Evolutionary conservation across 2,329 filamentous ascomycete genomes (phyloP).

Genomic region (Scytalidium lignicola): DNA sequence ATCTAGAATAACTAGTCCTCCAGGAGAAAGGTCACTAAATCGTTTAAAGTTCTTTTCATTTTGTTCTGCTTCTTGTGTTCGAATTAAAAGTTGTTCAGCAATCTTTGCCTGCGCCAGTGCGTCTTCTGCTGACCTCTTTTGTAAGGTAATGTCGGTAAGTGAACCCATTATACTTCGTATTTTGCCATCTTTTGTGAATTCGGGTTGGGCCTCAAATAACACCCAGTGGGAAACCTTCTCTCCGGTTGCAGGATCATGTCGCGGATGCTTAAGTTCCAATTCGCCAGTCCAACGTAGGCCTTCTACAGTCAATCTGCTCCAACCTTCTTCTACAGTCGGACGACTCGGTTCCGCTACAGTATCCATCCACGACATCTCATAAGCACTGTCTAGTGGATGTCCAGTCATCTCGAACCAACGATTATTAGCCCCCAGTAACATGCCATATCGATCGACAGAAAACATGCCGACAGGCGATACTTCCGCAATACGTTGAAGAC

Average conservation of each 20-base stretch:
- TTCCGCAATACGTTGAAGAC: conserved; percentile 63
- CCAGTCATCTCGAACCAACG: conserved; percentile 69
- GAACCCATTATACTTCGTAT: conserved; percentile 72
- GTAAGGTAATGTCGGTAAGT: conserved; percentile 77
- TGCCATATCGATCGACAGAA: conserved; percentile 65
- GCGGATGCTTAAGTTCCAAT: conserved; percentile 60
- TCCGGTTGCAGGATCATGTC: conserved; percentile 52
- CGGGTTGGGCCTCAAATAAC: conserved; percentile 68
- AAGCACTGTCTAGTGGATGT: conserved; percentile 53
- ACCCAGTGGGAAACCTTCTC: conserved; percentile 67
- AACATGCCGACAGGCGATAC: conserved; percentile 80
- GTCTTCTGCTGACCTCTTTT: conserved; percentile 80
- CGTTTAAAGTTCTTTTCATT: conserved; percentile 73
- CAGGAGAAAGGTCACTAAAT: conserved; percentile 77
- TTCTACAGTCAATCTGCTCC: conserved; percentile 56
- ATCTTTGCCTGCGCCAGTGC: conserved; percentile 73
- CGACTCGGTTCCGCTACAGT: conserved; percentile 62
- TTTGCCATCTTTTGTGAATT: conserved; percentile 55
- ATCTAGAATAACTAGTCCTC: conserved; percentile 76
- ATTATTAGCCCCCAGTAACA: conserved; percentile 75
- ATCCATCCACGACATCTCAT: conserved; percentile 65
- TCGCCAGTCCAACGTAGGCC: conserved; percentile 63
- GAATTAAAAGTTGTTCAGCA: conserved; percentile 64
- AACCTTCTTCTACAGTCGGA: conserved; percentile 49
- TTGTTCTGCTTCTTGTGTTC: conserved; percentile 54